phyloP scores from a whole-genome alignment of 176 grass and related monocot genomes.

The Phoenix dactylifera region DNA sequence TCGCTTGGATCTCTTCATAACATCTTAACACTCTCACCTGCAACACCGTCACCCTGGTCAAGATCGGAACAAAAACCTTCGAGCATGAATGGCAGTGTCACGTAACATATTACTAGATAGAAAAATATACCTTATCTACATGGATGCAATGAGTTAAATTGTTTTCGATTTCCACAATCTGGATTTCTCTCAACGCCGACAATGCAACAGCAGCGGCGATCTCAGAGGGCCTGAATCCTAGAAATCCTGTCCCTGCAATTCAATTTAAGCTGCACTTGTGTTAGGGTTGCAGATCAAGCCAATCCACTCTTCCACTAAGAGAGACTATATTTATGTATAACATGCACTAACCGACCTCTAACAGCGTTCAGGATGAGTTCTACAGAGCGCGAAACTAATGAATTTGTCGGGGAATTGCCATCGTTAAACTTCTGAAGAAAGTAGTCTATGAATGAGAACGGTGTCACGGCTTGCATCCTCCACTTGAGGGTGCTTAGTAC shows the following conservation, averaged over 20 bases:
- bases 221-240: slow-evolving; percentile 75
- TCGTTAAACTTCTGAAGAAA: slow-evolving; percentile 44
- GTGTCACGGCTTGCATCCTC: slow-evolving; percentile 75
- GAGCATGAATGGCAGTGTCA: no score
- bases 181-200: slow-evolving; percentile 28
- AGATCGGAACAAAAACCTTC: no score
- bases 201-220: slow-evolving; percentile 55
- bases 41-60: not conserved
- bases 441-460: slow-evolving; percentile 53
- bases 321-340: no score
- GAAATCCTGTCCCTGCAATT: slow-evolving; percentile 48
- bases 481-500: slow-evolving; percentile 50
- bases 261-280: slow-evolving; percentile 9
- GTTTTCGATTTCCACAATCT: slow-evolving; percentile 17
- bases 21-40: slow-evolving; percentile 62
- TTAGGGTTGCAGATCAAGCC: not conserved
- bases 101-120: not conserved
- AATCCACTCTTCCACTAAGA: no score
- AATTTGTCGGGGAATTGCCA: slow-evolving; percentile 28
- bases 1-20: slow-evolving; percentile 46
- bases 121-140: slow-evolving; percentile 52
- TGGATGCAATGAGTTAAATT: slow-evolving; percentile 36
- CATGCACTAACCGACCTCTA: slow-evolving; percentile 36
- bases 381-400: slow-evolving; percentile 27
- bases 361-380: slow-evolving; percentile 46